Conservation (phyloP, 257 asterid species). For the Solanum piurae region DNA sequence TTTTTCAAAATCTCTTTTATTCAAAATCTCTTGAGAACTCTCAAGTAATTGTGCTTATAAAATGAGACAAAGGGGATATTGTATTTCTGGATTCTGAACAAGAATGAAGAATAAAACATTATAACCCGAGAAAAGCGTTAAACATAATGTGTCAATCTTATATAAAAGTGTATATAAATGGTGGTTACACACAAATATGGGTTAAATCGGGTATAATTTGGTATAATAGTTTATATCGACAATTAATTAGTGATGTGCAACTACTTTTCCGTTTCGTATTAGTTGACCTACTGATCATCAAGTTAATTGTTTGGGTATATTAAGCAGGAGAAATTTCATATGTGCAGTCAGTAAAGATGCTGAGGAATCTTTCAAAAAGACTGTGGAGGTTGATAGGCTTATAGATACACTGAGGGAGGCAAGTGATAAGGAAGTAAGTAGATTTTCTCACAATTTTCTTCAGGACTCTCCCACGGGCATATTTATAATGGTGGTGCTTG, state of each 20-base stretch:
- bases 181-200: not conserved
- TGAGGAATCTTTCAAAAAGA: slow-evolving; percentile 69
- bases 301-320: slow-evolving; percentile 38
- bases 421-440: slow-evolving; percentile 68
- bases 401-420: slow-evolving; percentile 80
- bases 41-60: not conserved
- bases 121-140: not conserved
- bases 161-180: not conserved
- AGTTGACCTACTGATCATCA: slow-evolving; percentile 22
- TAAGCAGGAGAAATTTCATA: slow-evolving; percentile 72
- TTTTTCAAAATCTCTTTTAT: not conserved
- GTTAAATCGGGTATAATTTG: not conserved
- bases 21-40: not conserved
- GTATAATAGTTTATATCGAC: not conserved
- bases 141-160: not conserved
- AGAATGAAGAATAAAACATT: not conserved
- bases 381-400: slow-evolving; percentile 77
- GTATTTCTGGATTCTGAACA: not conserved
- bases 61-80: not conserved
- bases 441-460: not conserved
- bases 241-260: not conserved
- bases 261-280: slow-evolving; percentile 3
- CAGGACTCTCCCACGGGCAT: not conserved
- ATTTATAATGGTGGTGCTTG: not conserved
- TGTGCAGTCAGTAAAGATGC: slow-evolving; percentile 74